A percentile compares a stretch with the other conserved stretches of the same genome.
Evolutionary conservation across 2,329 filamentous ascomycete species (phyloP).

Genomic region (Hymenoscyphus fraxineus): DNA sequence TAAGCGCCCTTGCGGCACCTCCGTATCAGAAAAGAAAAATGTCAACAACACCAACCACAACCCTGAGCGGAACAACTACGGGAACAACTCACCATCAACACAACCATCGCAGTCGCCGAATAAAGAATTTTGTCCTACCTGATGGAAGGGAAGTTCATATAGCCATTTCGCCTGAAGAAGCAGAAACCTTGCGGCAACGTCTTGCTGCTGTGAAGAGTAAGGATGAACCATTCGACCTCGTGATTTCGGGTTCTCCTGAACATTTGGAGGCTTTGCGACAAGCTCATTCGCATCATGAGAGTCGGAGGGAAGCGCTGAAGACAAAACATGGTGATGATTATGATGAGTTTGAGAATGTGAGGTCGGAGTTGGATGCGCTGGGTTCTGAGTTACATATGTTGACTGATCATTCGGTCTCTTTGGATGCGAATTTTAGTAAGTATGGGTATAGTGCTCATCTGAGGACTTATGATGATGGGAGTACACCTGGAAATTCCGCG

Average conservation of each 20-base stretch:
- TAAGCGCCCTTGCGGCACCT: not conserved
- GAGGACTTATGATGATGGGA: conserved; percentile 42
- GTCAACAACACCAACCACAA: conserved; percentile 22
- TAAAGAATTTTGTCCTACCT: conserved; percentile 52
- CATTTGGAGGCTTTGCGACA: conserved; percentile 45
- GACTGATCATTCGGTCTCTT: conserved; percentile 49
- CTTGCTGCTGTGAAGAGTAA: conserved; percentile 37
- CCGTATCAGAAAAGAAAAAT: conserved; percentile 8
- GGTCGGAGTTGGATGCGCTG: conserved; percentile 50
- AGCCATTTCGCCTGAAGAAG: conserved; percentile 52
- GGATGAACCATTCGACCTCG: conserved; percentile 46
- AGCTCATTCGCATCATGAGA: conserved; percentile 51
- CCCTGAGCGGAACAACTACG: conserved; percentile 5
- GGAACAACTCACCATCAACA: conserved; percentile 18
- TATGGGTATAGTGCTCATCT: conserved; percentile 60
- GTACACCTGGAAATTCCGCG: conserved; percentile 18
- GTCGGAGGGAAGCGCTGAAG: conserved; percentile 44
- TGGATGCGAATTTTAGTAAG: conserved; percentile 59
- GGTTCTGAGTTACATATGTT: conserved; percentile 51
- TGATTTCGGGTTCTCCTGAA: conserved; percentile 53
- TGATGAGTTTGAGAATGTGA: conserved; percentile 54
- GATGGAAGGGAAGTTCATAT: conserved; percentile 55
- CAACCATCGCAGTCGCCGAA: conserved; percentile 37
- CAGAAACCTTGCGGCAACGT: conserved; percentile 43
- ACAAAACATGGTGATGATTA: conserved; percentile 48